A percentile compares a stretch with the other conserved stretches of the same genome.
Evolutionary conservation across 352 stramenopile species (phyloP).

Genomic region (Pythium sukuiense): DNA sequence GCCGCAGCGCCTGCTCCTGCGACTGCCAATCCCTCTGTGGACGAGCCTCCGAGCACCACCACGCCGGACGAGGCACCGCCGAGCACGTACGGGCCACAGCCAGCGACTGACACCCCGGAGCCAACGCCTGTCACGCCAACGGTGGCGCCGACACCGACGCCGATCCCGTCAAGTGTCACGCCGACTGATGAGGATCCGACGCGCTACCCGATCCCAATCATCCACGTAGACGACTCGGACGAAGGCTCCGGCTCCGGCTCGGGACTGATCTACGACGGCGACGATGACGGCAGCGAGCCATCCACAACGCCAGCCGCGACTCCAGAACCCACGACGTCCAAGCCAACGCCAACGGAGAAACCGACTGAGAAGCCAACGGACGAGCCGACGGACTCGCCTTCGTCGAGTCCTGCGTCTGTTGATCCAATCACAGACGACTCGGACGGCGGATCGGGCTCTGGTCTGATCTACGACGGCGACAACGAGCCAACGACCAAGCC

Average conservation of each 20-base stretch:
- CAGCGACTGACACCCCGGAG: background rate
- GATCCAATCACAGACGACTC: constrained; percentile 1
- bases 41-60: background rate
- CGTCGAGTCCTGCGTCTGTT: background rate
- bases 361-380: background rate
- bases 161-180: background rate
- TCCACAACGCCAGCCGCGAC: background rate
- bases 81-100: background rate
- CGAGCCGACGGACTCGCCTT: background rate
- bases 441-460: constrained; percentile 1
- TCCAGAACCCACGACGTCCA: background rate
- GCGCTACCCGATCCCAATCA: background rate
- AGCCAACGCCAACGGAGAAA: background rate
- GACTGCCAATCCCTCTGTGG: background rate
- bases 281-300: background rate
- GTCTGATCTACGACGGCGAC: background rate
- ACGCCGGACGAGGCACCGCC: background rate
- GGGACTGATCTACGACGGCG: background rate
- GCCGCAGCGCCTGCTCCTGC: background rate
- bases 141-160: background rate
- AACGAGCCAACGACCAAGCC: background rate
- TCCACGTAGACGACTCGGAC: background rate
- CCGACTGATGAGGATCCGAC: background rate
- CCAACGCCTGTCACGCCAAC: background rate
- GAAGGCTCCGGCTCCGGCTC: background rate